Conservation (phyloP, 2,329 filamentous ascomycete genomes). For the Alternaria solani region DNA sequence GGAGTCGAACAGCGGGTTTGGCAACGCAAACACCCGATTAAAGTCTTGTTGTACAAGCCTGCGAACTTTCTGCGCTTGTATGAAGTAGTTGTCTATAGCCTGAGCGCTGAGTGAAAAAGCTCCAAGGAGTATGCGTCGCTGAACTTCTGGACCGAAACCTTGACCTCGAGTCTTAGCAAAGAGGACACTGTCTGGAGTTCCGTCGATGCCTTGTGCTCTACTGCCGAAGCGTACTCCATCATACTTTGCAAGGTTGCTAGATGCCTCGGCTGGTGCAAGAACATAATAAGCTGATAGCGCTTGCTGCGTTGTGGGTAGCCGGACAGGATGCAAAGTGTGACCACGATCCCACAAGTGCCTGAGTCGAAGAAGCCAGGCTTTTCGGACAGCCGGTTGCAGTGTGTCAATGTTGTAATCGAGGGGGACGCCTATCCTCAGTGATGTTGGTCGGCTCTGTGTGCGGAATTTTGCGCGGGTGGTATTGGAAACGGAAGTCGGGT, state of each 20-base stretch:
- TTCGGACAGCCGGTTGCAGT: conserved; percentile 72
- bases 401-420: conserved; percentile 88
- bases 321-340: conserved; percentile 76
- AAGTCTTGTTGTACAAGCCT: conserved; percentile 87
- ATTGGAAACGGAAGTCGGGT: conserved; percentile 75
- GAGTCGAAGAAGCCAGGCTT: conserved; percentile 73
- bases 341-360: conserved; percentile 68
- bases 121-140: conserved; percentile 85
- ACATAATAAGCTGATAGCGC: conserved; percentile 95
- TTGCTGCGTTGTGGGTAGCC: conserved; percentile 81
- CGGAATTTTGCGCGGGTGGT: conserved; percentile 61
- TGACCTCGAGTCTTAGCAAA: conserved; percentile 78
- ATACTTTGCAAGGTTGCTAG: conserved; percentile 95
- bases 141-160: conserved; percentile 85
- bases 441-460: not conserved
- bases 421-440: conserved; percentile 64
- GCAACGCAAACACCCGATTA: conserved; percentile 74
- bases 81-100: conserved; percentile 95
- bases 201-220: conserved; percentile 62
- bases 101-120: conserved; percentile 89
- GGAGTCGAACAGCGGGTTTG: conserved; percentile 69
- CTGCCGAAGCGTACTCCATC: conserved; percentile 93
- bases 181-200: conserved; percentile 59
- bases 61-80: conserved; percentile 89
- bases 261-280: conserved; percentile 91